A percentile compares a stretch with the other conserved stretches of the same genome.
These are phyloP conservation scores for Tulasnella sp. DNA, from an alignment of 768 basidiomycete species.

Conservation along the genomic window DNA sequence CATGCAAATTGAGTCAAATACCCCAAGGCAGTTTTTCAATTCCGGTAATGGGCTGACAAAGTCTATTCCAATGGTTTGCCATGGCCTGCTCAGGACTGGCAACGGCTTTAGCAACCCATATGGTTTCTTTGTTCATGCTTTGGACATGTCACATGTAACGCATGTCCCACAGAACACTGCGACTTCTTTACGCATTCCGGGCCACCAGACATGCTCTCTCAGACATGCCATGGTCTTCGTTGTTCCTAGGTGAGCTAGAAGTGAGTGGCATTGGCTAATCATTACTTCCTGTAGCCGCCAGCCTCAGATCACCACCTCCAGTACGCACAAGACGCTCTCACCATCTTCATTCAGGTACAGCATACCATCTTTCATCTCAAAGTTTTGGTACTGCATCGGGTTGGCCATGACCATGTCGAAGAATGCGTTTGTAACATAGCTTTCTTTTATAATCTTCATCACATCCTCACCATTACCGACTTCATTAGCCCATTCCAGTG, in stretches of 20 bases:
- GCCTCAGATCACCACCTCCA: neutral
- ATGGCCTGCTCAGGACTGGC: neutral
- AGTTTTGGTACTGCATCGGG: constrained; percentile 3
- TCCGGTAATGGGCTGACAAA: constrained; percentile 11
- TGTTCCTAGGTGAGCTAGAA: constrained; percentile 3
- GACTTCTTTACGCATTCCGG: neutral
- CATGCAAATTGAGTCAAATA: constrained; percentile 25
- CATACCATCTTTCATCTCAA: neutral
- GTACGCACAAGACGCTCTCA: neutral
- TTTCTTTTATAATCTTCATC: constrained; percentile 12
- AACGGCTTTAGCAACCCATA: constrained; percentile 6
- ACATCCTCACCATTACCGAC: constrained; percentile 17
- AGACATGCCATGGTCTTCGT: neutral
- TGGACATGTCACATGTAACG: neutral
- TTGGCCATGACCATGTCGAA: constrained; percentile 22
- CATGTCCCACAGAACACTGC: neutral
- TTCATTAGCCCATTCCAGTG: neutral
- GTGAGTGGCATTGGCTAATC: neutral
- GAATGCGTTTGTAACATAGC: constrained; percentile 22
- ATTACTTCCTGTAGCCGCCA: neutral
- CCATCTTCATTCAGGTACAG: neutral
- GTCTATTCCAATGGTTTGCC: constrained; percentile 9
- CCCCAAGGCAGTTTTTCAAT: constrained; percentile 18
- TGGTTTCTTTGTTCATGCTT: neutral
- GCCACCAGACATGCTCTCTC: constrained; percentile 9